Conservation (phyloP, 1,139 yeast genomes). For the Lodderomyces orthopsilosis region DNA sequence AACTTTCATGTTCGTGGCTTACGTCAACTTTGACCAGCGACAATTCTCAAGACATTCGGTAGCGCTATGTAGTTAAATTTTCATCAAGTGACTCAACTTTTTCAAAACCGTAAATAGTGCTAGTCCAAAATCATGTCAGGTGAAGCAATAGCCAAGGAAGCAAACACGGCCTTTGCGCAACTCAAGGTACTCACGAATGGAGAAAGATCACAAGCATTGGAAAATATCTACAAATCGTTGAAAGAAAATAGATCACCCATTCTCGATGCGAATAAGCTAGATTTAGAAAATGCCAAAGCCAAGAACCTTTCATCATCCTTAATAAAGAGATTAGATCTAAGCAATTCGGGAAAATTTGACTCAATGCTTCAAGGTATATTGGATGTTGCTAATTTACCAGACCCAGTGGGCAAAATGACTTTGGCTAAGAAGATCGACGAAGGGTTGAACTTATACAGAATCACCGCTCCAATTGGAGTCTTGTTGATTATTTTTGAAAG, state of each 20-base stretch:
- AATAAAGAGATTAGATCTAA: constrained; percentile 78
- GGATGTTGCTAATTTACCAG: constrained; percentile 84
- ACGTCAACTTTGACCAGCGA: not conserved
- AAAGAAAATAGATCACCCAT: constrained; percentile 56
- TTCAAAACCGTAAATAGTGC: not conserved
- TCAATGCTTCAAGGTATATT: constrained; percentile 91
- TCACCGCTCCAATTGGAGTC: constrained; percentile 94
- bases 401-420: constrained; percentile 86
- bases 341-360: constrained; percentile 81
- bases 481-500: constrained; percentile 90
- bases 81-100: not conserved
- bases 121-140: constrained; percentile 30
- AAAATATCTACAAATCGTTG: constrained; percentile 68
- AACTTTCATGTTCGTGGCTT: too few relatives aligned
- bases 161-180: constrained; percentile 74
- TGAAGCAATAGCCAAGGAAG: constrained; percentile 73
- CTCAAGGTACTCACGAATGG: constrained; percentile 75
- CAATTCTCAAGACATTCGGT: too few relatives aligned
- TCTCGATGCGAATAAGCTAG: constrained; percentile 68
- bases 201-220: constrained; percentile 70
- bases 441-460: constrained; percentile 73
- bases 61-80: not conserved
- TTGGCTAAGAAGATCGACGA: constrained; percentile 84
- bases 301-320: constrained; percentile 64
- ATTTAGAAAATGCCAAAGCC: constrained; percentile 64